Percentiles rank a stretch among this genome's conserved stretches.
These are phyloP conservation scores for Amorphotheca resinae DNA, from an alignment of 495 filamentous ascomycete species.

Conservation along the genomic window DNA sequence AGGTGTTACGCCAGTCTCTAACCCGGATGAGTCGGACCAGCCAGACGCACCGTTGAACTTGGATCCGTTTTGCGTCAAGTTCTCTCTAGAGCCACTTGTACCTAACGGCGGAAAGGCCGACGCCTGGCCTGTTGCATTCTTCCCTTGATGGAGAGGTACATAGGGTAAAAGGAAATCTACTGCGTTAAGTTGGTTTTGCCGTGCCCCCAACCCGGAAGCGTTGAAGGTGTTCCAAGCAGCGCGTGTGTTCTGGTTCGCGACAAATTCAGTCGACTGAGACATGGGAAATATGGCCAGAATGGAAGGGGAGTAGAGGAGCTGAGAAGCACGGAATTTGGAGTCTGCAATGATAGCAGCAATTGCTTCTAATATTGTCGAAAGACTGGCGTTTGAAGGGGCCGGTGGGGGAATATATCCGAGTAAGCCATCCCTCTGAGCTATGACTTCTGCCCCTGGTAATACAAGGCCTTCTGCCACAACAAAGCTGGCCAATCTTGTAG, in stretches of 20 bases:
- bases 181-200: slow-evolving; percentile 30
- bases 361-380: slow-evolving; percentile 67
- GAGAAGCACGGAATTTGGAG: slow-evolving; percentile 64
- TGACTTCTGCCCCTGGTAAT: slow-evolving; percentile 39
- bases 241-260: slow-evolving; percentile 13
- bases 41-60: slow-evolving; percentile 10
- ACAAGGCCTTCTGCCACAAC: slow-evolving; percentile 54
- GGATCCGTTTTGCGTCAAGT: slow-evolving; percentile 6
- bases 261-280: slow-evolving; percentile 11
- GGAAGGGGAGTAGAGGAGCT: slow-evolving; percentile 65
- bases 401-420: slow-evolving; percentile 37
- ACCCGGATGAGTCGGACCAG: slow-evolving; percentile 10
- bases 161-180: slow-evolving; percentile 49
- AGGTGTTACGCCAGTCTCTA: slow-evolving; percentile 2
- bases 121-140: slow-evolving; percentile 7
- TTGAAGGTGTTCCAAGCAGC: slow-evolving; percentile 28
- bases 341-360: slow-evolving; percentile 65
- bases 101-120: slow-evolving; percentile 21
- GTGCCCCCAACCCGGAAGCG: slow-evolving; percentile 20
- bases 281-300: slow-evolving; percentile 60
- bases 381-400: slow-evolving; percentile 43
- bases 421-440: slow-evolving; percentile 31
- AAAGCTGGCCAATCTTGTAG: slow-evolving; percentile 62
- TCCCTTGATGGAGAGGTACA: slow-evolving; percentile 17
- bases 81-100: slow-evolving; percentile 14